Evolutionary conservation across 179 eudicot species (phyloP), one percentile per base, ranked within the genome.

Genomic region (Amaranthus tricolor): DNA sequence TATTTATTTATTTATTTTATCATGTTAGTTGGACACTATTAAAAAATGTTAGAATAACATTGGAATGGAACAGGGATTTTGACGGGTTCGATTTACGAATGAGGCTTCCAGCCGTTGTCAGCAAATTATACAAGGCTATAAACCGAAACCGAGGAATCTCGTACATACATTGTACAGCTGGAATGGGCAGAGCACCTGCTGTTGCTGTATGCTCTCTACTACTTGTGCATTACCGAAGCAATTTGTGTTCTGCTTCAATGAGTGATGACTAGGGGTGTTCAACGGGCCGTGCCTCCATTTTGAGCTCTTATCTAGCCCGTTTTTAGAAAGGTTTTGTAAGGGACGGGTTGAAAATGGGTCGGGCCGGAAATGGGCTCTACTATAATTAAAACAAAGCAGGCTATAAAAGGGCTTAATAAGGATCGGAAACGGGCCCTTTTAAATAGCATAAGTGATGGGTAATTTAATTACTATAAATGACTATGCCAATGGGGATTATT

Each of bases 101-200:
- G 89, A 89, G 97, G 80, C 97, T 95, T 82, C 97, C 99, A 71
- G 91, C 84, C 51, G 99, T 95, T 20, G 89, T 95, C 52, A 84
- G 97, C 79, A 85, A 74, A 75, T 81, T 95, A 78, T 83, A 84
- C 69, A 89, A 93, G 78, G 96, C 95, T 70, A 66, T 91, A 66
- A 89, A 83, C 47, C 85, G 70, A 70, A 95, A 93, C 72, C 95
- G 97, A 58, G 97, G 97, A 60, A 83, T 93, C 66, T 80, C 97
- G 69, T 95, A 95, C 80, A 86, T 95, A 74, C 99, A 95, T 75
- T 95, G 99, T 77, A 95, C 99, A 12, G 99, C 99, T 78, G 99
- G 99, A 73, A 89, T 95, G 78, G 99, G 99, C 67, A 83, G 99
- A 86, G 99, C 99, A 70, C 99, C 99, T 82, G 95, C 95, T 77